These are phyloP conservation scores for Aspergillus neoniger DNA, from an alignment of 2,329 filamentous ascomycete genomes.

Conservation along the genomic window DNA sequence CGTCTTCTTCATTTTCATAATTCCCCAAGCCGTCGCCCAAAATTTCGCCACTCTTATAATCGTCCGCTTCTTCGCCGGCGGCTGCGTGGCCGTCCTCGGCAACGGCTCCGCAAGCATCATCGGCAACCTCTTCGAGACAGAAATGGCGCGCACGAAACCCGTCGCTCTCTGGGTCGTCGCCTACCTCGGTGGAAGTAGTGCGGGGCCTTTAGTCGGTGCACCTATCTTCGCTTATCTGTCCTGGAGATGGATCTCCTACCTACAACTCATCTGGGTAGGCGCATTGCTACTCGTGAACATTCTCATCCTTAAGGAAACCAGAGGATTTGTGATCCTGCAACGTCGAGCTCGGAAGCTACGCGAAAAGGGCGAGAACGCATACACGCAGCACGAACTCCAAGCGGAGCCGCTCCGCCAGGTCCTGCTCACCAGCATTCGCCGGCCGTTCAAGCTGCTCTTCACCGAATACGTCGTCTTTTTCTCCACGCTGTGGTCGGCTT, in stretches of 20 bases:
- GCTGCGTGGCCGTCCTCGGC: constrained; percentile 42
- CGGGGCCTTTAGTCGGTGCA: constrained; percentile 49
- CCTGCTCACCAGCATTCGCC: constrained; percentile 39
- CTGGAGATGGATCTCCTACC: constrained; percentile 25
- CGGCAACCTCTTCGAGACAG: constrained; percentile 36
- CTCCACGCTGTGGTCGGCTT: constrained; percentile 48
- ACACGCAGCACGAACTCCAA: constrained; percentile 40
- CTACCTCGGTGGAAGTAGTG: constrained; percentile 45
- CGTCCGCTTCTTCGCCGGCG: constrained; percentile 48
- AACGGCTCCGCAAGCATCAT: constrained; percentile 39
- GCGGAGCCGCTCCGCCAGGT: constrained; percentile 30
- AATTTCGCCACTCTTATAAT: constrained; percentile 51
- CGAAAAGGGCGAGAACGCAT: constrained; percentile 30
- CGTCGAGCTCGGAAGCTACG: constrained; percentile 40
- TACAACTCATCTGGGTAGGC: constrained; percentile 45
- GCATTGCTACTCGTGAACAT: constrained; percentile 42
- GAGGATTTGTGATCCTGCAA: constrained; percentile 43
- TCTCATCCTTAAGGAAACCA: constrained; percentile 44
- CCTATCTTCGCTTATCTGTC: constrained; percentile 30
- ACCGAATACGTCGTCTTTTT: constrained; percentile 48
- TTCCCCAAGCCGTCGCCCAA: constrained; percentile 47
- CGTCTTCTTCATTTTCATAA: constrained; percentile 44
- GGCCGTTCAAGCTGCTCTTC: constrained; percentile 41
- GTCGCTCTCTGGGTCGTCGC: constrained; percentile 47
- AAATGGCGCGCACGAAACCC: constrained; percentile 37